Percentiles rank a stretch among this genome's conserved stretches.
These are phyloP conservation scores for Diutina sp. DNA, from an alignment of 1,139 yeast species.

Conservation along the genomic window DNA sequence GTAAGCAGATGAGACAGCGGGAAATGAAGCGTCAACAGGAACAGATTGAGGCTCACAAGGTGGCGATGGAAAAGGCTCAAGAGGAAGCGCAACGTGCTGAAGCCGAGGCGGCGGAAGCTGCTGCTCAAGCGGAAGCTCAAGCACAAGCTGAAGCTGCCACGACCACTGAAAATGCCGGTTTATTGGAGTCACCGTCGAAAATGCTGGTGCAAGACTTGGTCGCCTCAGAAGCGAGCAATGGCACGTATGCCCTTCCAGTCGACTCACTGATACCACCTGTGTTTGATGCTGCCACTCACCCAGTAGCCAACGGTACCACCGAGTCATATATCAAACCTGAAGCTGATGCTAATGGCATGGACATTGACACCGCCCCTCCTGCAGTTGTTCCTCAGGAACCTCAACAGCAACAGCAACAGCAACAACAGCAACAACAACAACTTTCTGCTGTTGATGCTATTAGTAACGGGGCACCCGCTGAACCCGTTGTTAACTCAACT, in stretches of 20 bases:
- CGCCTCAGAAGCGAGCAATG: neutral
- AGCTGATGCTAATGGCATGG: neutral
- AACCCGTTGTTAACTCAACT: neutral
- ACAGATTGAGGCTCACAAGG: neutral
- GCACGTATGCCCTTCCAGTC: neutral
- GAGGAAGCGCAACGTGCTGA: neutral
- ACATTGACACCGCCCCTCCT: neutral
- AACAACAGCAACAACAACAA: neutral
- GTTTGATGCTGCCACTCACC: neutral
- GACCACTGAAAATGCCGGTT: neutral
- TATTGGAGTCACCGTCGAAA: neutral
- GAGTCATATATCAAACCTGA: neutral
- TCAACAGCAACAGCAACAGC: neutral
- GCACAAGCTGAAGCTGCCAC: neutral
- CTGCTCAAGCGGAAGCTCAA: neutral
- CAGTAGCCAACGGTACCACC: neutral
- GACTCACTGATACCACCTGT: neutral
- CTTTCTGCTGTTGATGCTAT: neutral
- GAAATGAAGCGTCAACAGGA: conserved; percentile 41
- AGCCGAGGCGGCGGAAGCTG: neutral
- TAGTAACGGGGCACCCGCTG: neutral
- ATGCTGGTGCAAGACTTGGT: neutral
- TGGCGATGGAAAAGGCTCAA: neutral
- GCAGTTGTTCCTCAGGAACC: neutral
- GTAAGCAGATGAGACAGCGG: conserved; percentile 61